phyloP scores from a whole-genome alignment of 2,329 filamentous ascomycete species.

The Calycina herbarum region DNA sequence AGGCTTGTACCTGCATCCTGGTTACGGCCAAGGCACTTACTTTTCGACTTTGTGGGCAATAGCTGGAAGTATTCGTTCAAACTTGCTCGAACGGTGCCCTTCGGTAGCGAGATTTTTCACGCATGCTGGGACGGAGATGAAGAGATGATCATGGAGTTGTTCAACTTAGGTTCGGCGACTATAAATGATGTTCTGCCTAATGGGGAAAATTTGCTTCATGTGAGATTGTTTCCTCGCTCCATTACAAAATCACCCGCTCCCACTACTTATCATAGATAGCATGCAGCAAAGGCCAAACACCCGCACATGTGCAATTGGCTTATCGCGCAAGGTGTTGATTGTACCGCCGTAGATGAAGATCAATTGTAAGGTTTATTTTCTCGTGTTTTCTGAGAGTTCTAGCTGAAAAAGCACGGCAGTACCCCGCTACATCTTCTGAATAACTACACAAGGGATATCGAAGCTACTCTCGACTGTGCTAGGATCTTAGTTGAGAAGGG shows the following conservation, averaged over 20 bases:
- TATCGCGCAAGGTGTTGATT: not conserved
- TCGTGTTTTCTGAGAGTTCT: not conserved
- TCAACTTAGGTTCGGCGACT: not conserved
- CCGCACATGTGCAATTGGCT: not conserved
- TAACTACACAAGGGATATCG: not conserved
- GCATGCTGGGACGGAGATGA: not conserved
- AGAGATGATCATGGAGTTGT: not conserved
- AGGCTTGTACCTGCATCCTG: not conserved
- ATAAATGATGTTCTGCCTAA: not conserved
- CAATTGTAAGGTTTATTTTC: not conserved
- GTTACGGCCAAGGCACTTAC: not conserved
- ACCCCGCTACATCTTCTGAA: not conserved
- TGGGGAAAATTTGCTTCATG: not conserved
- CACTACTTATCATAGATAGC: not conserved
- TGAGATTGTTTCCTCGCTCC: not conserved
- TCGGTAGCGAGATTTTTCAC: not conserved
- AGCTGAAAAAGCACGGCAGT: not conserved
- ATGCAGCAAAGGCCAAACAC: rapidly evolving
- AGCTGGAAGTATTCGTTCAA: not conserved
- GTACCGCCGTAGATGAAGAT: not conserved
- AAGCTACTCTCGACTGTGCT: not conserved
- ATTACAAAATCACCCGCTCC: not conserved
- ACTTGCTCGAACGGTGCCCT: not conserved
- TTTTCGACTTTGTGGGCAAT: not conserved
- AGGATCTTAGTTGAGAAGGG: not conserved